Base-by-base conservation (phyloP, 495 filamentous ascomycete species). In the Viridothelium virens region DNA sequence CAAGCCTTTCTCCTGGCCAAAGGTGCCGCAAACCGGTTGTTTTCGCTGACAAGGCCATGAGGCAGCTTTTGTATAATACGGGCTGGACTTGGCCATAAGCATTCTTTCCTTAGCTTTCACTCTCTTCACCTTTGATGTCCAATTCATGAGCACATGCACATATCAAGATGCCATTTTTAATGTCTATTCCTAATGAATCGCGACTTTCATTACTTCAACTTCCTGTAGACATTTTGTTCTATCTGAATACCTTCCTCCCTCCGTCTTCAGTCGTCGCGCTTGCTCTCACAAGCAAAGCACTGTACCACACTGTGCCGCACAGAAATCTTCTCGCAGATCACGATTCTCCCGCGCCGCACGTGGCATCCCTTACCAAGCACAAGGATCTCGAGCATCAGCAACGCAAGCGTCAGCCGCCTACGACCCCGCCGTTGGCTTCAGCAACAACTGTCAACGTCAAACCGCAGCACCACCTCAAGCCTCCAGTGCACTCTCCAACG, bases 181-280 rank as follows among this genome's bases (percentile, higher is more conserved):
- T 36, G 31, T 61, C 47, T 38, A 10, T 3, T 3, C 12, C 3
- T 41, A 36, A 18, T 34, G n/a, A 53, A 25, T 12, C 41, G 39
- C 33, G n/a, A 44, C 14, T 62, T 5, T 18, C 34, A 46, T 25
- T 67, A 38, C 31, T 38, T 6, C 62, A 61, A n/a, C 66, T 67
- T 41, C 66, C 66, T 34, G n/a, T 41, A 2, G 66, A 67, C 25
- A 25, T 64, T 6, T 33, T 67, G 7, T 38, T 53, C n/a, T 62
- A 56, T 18, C 44, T 67, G 37, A 44, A 33, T 18, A 31, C 41
- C 11, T 61, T 56, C 48, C 62, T 67, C 2, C 66, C 66, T 7
- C 25, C 63, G 39, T 64, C 66, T 14, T 46, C 61, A 18, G 7
- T 34, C 36, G 48, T 59, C 38, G 56, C 66, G 0, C 66, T 67